These are phyloP conservation scores for Lentinula sp. DNA, from an alignment of 768 basidiomycete genomes.

Conservation along the genomic window DNA sequence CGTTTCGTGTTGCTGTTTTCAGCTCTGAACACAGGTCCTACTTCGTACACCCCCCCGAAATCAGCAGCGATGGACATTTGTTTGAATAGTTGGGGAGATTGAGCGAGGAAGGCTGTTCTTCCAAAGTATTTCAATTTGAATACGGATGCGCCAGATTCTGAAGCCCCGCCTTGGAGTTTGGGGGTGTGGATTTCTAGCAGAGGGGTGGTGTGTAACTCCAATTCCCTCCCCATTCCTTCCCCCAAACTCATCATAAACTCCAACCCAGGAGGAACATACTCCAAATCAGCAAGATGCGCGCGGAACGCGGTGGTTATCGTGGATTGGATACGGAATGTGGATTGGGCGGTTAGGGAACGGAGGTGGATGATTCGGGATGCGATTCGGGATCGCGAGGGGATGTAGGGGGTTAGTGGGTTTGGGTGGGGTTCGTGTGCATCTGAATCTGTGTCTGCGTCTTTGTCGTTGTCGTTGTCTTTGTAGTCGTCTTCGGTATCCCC, in stretches of 20 bases:
- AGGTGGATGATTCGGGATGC: constrained; percentile 46
- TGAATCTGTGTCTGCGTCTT: constrained; percentile 1
- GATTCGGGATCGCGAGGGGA: constrained; percentile 32
- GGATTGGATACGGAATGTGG: not conserved
- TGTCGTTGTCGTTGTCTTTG: constrained; percentile 4
- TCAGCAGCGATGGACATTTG: constrained; percentile 51
- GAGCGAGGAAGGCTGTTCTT: constrained; percentile 42
- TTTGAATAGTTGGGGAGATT: constrained; percentile 47
- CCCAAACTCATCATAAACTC: constrained; percentile 29
- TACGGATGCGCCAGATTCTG: constrained; percentile 43
- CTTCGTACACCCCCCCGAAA: constrained; percentile 47
- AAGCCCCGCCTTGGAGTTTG: constrained; percentile 47
- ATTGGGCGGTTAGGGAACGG: constrained; percentile 12
- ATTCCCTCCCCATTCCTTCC: constrained; percentile 16
- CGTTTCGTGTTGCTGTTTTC: constrained; percentile 44
- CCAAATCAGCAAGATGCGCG: constrained; percentile 35
- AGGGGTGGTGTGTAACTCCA: constrained; percentile 15
- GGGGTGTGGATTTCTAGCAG: constrained; percentile 49
- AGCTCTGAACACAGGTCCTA: constrained; percentile 23
- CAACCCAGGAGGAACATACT: not conserved
- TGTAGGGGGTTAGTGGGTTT: not conserved
- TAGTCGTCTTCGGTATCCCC: too few relatives aligned
- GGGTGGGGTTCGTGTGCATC: constrained; percentile 10
- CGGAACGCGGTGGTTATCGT: constrained; percentile 21
- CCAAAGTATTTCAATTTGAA: constrained; percentile 51